Evolutionary conservation across 805 yeast species (phyloP).

Genomic region (Saturnispora saitoi): DNA sequence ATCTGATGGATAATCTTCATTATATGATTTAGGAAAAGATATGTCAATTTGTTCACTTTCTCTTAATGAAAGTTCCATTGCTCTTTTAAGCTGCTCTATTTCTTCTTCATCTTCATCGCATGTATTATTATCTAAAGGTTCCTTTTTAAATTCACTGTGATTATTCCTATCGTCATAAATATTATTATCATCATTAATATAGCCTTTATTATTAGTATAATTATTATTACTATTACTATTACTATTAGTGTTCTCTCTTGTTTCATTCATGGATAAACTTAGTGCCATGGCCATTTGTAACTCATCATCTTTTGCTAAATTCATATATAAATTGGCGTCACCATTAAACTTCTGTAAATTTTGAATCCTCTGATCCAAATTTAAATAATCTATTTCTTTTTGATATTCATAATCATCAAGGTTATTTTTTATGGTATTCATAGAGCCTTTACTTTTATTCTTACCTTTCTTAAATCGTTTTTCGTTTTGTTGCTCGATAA

Average conservation of each 20-base stretch:
- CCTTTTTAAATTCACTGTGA: not conserved
- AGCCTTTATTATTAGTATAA: not conserved
- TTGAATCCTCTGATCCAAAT: constrained; percentile 11
- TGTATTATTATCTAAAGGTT: not conserved
- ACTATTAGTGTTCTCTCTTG: too few species aligned
- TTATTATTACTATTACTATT: not conserved
- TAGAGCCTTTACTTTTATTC: constrained; percentile 16
- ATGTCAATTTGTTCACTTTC: not conserved
- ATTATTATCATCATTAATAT: too few species aligned
- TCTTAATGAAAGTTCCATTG: constrained; percentile 1
- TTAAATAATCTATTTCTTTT: constrained; percentile 19
- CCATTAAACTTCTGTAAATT: constrained; percentile 39
- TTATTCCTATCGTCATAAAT: too few species aligned
- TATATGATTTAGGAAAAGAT: not conserved
- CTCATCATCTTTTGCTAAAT: constrained; percentile 33
- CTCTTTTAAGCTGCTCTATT: not conserved
- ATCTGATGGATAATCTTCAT: not conserved
- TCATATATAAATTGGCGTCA: constrained; percentile 7
- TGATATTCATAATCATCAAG: constrained; percentile 24
- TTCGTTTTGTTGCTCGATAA: constrained; percentile 13
- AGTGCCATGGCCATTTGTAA: constrained; percentile 36
- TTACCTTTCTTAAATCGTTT: constrained; percentile 8
- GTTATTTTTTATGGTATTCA: constrained; percentile 27
- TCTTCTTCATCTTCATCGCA: not conserved
- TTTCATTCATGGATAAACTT: constrained; percentile 24